Evolutionary conservation across 2,329 filamentous ascomycete genomes (phyloP).

Genomic region (Lasiodiplodia sp.): DNA sequence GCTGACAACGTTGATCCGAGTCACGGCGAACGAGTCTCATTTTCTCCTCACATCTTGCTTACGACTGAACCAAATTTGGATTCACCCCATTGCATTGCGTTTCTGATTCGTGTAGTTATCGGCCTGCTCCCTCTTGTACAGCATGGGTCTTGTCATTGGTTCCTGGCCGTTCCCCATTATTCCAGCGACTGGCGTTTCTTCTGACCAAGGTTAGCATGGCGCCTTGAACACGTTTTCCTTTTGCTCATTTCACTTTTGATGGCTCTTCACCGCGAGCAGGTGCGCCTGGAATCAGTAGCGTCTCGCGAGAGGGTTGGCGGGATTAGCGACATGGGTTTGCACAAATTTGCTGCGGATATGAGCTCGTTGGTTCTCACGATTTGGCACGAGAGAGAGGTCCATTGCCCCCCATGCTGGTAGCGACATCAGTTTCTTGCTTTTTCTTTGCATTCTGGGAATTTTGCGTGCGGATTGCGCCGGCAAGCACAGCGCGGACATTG

Average conservation of each 20-base stretch:
- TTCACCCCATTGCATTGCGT: constrained; percentile 21
- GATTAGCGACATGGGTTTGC: constrained; percentile 13
- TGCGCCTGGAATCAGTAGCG: constrained; percentile 7
- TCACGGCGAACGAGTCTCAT: constrained; percentile 18
- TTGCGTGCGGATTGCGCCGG: not conserved
- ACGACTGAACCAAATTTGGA: constrained; percentile 21
- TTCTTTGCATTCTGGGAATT: not conserved
- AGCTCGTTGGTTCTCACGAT: constrained; percentile 17
- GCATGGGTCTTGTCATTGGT: constrained; percentile 18
- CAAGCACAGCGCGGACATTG: not conserved
- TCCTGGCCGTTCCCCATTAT: constrained; percentile 8
- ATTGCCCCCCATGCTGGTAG: constrained; percentile 5
- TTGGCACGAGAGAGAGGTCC: constrained; percentile 7
- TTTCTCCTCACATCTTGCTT: constrained; percentile 10
- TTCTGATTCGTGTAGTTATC: constrained; percentile 24
- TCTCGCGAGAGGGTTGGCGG: not conserved
- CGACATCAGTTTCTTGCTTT: not conserved
- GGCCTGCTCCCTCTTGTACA: constrained; percentile 20
- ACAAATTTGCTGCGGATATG: not conserved
- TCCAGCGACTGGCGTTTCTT: constrained; percentile 25
- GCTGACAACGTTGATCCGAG: constrained; percentile 16
- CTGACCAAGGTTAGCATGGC: constrained; percentile 13
- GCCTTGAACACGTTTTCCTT: constrained; percentile 11
- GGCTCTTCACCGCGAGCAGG: constrained; percentile 2
- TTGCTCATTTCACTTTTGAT: constrained; percentile 8